phyloP scores from a whole-genome alignment of 495 filamentous ascomycete species.

The Penicillium flavigenum region DNA sequence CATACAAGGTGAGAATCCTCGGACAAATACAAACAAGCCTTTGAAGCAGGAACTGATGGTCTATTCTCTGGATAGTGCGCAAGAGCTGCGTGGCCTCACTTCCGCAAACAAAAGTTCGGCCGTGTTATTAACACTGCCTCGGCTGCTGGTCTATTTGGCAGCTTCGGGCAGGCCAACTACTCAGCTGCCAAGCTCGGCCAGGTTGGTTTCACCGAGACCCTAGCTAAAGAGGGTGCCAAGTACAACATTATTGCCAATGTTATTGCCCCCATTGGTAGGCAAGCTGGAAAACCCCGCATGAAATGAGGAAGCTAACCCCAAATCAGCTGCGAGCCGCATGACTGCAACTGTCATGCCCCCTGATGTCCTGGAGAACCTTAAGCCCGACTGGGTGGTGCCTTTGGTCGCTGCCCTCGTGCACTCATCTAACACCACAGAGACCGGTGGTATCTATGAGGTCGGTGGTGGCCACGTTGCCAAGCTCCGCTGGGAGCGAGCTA shows the following conservation, averaged over 20 bases:
- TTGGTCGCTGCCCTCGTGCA: slow-evolving; percentile 88
- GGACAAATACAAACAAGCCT: background rate
- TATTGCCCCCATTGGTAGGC: slow-evolving; percentile 82
- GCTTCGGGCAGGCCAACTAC: slow-evolving; percentile 96
- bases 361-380: slow-evolving; percentile 82
- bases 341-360: slow-evolving; percentile 97
- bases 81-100: slow-evolving; percentile 94
- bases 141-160: slow-evolving; percentile 91
- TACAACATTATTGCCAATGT: slow-evolving; percentile 98
- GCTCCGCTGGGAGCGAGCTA: slow-evolving; percentile 91
- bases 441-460: slow-evolving; percentile 87
- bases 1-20: slow-evolving; percentile 70
- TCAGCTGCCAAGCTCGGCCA: slow-evolving; percentile 94
- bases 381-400: slow-evolving; percentile 95
- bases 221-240: slow-evolving; percentile 96
- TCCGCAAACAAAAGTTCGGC: slow-evolving; percentile 98
- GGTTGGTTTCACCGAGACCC: slow-evolving; percentile 97
- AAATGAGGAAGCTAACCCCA: slow-evolving; percentile 8
- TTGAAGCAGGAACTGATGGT: background rate
- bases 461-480: slow-evolving; percentile 93
- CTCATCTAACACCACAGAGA: slow-evolving; percentile 81
- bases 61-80: slow-evolving; percentile 61
- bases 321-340: slow-evolving; percentile 84
- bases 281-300: background rate
- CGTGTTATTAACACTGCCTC: slow-evolving; percentile 95